Percentiles rank a stretch among this genome's conserved stretches.
Conservation (phyloP, 2,329 filamentous ascomycete genomes). For the Cladosporium sp. region DNA sequence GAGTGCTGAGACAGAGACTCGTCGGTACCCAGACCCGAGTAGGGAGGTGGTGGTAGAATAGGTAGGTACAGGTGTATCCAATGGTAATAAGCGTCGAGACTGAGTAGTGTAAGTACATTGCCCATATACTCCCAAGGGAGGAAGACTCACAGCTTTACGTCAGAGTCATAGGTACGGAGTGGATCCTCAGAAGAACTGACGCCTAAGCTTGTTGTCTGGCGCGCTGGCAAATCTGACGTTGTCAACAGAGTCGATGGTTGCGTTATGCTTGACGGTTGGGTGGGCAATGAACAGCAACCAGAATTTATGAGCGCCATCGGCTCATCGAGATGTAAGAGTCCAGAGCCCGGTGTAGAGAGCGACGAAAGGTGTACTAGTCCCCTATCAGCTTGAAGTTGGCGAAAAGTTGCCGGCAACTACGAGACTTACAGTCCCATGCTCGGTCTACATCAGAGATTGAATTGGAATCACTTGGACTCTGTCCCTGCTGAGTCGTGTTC, state of each 20-base stretch:
- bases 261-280: background rate
- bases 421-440: conserved; percentile 2
- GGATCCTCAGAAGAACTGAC: background rate
- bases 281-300: conserved; percentile 1
- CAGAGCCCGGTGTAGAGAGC: background rate
- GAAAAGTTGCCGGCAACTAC: background rate
- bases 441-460: background rate
- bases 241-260: background rate
- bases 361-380: background rate
- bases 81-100: conserved; percentile 49
- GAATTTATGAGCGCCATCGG: background rate
- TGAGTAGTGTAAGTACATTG: conserved; percentile 20
- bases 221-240: background rate
- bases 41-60: conserved; percentile 45
- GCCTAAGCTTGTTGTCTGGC: background rate
- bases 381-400: background rate
- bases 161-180: background rate
- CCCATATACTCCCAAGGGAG: background rate
- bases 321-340: background rate
- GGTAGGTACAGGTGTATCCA: conserved; percentile 51
- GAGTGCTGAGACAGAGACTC: conserved; percentile 20
- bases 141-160: background rate
- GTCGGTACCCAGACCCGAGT: conserved; percentile 21
- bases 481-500: background rate
- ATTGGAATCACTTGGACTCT: background rate